A percentile compares a stretch with the other conserved stretches of the same genome.
Conservation (phyloP, 768 basidiomycete genomes). For the Termitomyces titanicus region DNA sequence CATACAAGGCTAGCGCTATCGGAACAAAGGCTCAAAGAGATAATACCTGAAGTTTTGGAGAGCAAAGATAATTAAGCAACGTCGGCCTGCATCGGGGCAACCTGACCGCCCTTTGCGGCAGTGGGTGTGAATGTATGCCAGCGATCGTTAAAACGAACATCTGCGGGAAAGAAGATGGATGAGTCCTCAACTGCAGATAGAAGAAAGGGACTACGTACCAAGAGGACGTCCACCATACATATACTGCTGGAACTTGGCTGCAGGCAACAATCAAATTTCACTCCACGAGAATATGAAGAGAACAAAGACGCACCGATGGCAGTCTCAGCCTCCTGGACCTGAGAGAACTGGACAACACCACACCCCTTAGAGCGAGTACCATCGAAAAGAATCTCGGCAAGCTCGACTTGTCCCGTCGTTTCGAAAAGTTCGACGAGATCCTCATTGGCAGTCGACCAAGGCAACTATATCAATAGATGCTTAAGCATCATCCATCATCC, state of each 20-base stretch:
- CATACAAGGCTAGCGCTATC: neutral
- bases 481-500: neutral
- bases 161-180: slow-evolving; percentile 28
- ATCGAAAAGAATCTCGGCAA: slow-evolving; percentile 94
- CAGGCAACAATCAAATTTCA: slow-evolving; percentile 1
- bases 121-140: slow-evolving; percentile 92
- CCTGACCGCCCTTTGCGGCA: slow-evolving; percentile 84
- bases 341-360: slow-evolving; percentile 93
- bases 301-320: slow-evolving; percentile 65
- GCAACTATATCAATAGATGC: slow-evolving; percentile 55
- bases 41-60: neutral
- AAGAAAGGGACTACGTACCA: slow-evolving; percentile 40
- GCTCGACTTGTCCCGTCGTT: slow-evolving; percentile 92
- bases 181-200: neutral
- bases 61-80: slow-evolving; percentile 5
- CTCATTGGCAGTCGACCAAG: slow-evolving; percentile 99
- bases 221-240: slow-evolving; percentile 92
- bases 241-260: slow-evolving; percentile 93
- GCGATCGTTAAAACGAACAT: slow-evolving; percentile 93
- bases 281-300: neutral
- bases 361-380: slow-evolving; percentile 90
- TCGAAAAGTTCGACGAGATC: slow-evolving; percentile 97
- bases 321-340: slow-evolving; percentile 86
- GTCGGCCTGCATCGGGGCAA: slow-evolving; percentile 64
- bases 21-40: neutral